Base-by-base conservation (phyloP, 192 early-diverging fungal species). In the Umbelopsis sp. region DNA sequence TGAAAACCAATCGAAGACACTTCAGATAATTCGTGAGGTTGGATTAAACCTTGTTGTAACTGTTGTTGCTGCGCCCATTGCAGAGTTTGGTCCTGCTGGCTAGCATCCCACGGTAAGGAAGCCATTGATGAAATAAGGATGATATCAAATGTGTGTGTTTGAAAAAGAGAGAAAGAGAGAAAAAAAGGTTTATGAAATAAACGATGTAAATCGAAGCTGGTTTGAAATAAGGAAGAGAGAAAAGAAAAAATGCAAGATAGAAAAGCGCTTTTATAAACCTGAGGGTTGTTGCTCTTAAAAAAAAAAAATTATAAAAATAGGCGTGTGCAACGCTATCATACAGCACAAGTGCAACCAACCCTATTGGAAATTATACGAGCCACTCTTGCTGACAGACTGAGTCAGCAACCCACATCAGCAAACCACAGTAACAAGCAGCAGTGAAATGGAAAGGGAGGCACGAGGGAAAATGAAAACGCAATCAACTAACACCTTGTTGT, bases 181-280 rank as follows among this genome's bases (percentile, higher is more conserved):
- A 24, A 31, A 11, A 43, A 21, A 44, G 43, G 11, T n/a, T n/a
- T n/a, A n/a, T n/a, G n/a, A n/a, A n/a, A n/a, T n/a, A n/a, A n/a
- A n/a, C n/a, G n/a, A n/a, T n/a, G n/a, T n/a, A n/a, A n/a, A n/a
- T n/a, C n/a, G n/a, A n/a, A n/a, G n/a, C n/a, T n/a, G n/a, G n/a
- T n/a, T n/a, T n/a, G n/a, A n/a, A n/a, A n/a, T n/a, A n/a, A 14
- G 29, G 43, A 45, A 45, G 24, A 47, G 29, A 16, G 31, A 56
- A 62, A 62, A 45, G 10, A 44, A 20, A 32, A 32, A 6, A 45
- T 36, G 49, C 51, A 36, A 65, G 51, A 56, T n/a, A 62, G 56
- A 49, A 62, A 62, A 71, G 44, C 4, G 43, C 49, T 62, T 71
- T 54, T 53, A 53, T 70, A 53, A 47, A 9, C 69, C n/a, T 34